Evolutionary conservation across 2,329 filamentous ascomycete species (phyloP), one percentile per base, ranked within the genome.

Genomic region (Pseudocercospora fuligena): DNA sequence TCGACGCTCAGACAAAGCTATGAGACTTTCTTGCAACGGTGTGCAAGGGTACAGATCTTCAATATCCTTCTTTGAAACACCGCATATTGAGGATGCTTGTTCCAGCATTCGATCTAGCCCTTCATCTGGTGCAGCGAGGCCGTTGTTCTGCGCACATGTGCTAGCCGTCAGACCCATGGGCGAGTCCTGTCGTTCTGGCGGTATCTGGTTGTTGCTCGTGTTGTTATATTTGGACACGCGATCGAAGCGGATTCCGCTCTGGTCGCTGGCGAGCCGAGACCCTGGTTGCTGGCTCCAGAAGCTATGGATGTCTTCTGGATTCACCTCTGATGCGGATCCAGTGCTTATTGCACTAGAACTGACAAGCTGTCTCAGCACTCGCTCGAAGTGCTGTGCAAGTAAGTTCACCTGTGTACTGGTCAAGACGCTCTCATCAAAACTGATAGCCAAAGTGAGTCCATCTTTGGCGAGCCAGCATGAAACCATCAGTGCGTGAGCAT

Each of bases 1-100:
- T 25, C 83, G 78, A 71, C 84, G 85, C 65, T 81, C 79, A 2
- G 85, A 84, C 5, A 87, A 73, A 0, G 85, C 83, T 78, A 88
- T 83, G 1, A 88, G 63, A 40, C 60, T 54, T 27, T 70, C 75
- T n/a, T 68, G 66, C 51, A 64, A 33, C n/a, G 66, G 47, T 23
- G 66, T 68, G 36, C 60, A 66, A 1, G 85, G 85, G 61, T 86
- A 88, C 0, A 85, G 73, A 65, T 88, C 85, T 61, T 86, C 82
- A 19, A 80, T 49, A 7, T 61, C 23, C 16, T 61, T 21, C 23
- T 23, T 25, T 19, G 47, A 23, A 19, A 65, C 16, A 14, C 25
- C 49, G 49, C 43, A 53, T 14, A 27, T 25, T 21, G 36, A 57
- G 6, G 40, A 43, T 19, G 40, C 40, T 43, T 43, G 40, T 19